Conservation (phyloP, 1,284 basidiomycete species). For the Fomitiporia mediterranea region DNA sequence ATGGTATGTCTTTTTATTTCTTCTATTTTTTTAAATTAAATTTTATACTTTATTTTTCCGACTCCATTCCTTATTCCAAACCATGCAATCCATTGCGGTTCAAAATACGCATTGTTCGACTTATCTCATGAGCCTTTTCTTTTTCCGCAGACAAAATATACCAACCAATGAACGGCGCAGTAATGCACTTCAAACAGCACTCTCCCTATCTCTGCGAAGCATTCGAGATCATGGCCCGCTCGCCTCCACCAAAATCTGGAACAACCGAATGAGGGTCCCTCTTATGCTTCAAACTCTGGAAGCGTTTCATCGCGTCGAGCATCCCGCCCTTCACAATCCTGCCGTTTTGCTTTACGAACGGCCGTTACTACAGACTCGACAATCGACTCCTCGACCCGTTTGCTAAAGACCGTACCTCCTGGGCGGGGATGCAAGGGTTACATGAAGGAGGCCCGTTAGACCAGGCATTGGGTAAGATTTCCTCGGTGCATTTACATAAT, state of each 20-base stretch:
- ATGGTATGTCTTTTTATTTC: constrained; percentile 51
- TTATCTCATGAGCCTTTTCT: no score
- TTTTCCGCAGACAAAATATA: constrained; percentile 73
- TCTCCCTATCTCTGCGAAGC: constrained; percentile 95
- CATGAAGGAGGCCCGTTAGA: constrained; percentile 67
- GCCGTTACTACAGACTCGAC: constrained; percentile 80
- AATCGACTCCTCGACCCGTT: constrained; percentile 91
- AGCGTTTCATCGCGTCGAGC: constrained; percentile 66
- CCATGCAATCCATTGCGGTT: no score
- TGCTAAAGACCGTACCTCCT: constrained; percentile 54
- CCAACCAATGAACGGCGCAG: constrained; percentile 82
- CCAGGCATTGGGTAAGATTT: constrained; percentile 60
- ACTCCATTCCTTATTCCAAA: background rate
- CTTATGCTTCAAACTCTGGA: constrained; percentile 84
- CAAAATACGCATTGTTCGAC: no score
- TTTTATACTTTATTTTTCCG: no score
- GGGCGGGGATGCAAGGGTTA: constrained; percentile 50
- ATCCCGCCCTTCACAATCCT: constrained; percentile 85
- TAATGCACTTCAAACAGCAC: constrained; percentile 84
- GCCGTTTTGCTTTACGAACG: constrained; percentile 91
- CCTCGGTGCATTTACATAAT: constrained; percentile 88
- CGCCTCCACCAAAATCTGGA: constrained; percentile 65
- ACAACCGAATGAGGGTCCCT: constrained; percentile 92
- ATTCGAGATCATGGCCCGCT: constrained; percentile 82
- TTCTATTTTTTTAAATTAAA: constrained; percentile 10